Percentiles rank a stretch among this genome's conserved stretches.
phyloP scores from a whole-genome alignment of 345 rosid genomes.

The Bretschneidera sinensis region DNA sequence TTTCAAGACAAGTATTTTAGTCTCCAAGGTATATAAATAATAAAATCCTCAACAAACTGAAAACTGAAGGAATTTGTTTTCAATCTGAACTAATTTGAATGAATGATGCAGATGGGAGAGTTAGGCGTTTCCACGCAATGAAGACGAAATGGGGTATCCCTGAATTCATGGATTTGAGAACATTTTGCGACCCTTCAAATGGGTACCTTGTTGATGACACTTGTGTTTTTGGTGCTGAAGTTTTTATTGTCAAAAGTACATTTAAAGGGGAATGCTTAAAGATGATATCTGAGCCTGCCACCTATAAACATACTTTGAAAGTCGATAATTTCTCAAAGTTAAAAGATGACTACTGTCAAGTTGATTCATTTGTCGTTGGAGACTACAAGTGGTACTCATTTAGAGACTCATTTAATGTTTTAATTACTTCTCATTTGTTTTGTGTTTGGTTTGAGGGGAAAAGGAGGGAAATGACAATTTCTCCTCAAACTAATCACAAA shows the following conservation, averaged over 20 bases:
- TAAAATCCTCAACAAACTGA: not conserved
- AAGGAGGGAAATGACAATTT: no score
- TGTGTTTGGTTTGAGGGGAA: no score
- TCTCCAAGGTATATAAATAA: constrained; percentile 21
- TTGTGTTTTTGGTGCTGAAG: constrained; percentile 37
- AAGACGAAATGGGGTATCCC: constrained; percentile 32
- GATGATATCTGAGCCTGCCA: constrained; percentile 26
- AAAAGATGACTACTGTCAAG: constrained; percentile 20
- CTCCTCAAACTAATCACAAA: no score
- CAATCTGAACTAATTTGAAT: not conserved
- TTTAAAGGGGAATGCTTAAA: constrained; percentile 34
- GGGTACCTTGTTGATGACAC: constrained; percentile 33
- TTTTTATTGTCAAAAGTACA: constrained; percentile 24
- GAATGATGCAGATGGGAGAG: constrained; percentile 20
- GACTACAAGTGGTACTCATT: constrained; percentile 31
- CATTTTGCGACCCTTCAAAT: constrained; percentile 17
- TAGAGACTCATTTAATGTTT: no score
- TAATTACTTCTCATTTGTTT: no score
- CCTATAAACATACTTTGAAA: constrained; percentile 26
- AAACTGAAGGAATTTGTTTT: not conserved
- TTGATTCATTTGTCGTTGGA: constrained; percentile 27
- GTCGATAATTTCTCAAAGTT: constrained; percentile 27
- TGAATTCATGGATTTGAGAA: constrained; percentile 16
- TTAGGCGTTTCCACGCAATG: constrained; percentile 27
- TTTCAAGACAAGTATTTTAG: constrained; percentile 23